Base-by-base conservation (phyloP, 805 yeast species). In the Ogataea pini region DNA sequence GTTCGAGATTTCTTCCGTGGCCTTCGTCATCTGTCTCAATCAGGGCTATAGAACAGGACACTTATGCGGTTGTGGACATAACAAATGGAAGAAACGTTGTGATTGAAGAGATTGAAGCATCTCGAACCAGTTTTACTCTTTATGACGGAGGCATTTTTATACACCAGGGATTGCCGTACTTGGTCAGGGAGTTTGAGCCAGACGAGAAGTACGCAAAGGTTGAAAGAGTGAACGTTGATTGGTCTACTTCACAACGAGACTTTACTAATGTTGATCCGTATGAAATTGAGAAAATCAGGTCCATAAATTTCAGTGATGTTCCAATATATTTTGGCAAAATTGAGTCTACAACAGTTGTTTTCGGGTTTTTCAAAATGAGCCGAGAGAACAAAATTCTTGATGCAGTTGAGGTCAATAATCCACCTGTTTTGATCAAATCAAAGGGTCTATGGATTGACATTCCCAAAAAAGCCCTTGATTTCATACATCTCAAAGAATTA, bases 381-480 rank as follows among this genome's bases (percentile, higher is more conserved):
- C 77, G 83, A 49, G 74, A 79, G 29, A 80, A 83, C 19, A 82
- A 87, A 53, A 87, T 94, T n/a, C 71, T 94, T 29, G 99, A 94
- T 68, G 91, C 95, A 0, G 91, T 91, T 10, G 97, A 92, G 58
- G 96, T 95, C 0, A 80, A 85, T 46, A 86, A 89, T 57, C 97
- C 97, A 0, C 97, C 97, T 0, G 80, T 86, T 1, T 65, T 73
- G 3, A 72, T 80, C 33, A 65, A 72, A 29, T 82, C 95, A 0
- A 85, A 86, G 52, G 99, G 99, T 0, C 73, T 92, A 29, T 94
- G 98, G 98, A 77, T 94, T 6, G 96, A 94, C 63, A 76, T 94
- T 1, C 96, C 97, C 0, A 61, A 65, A 3, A 59, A 60, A n/a
- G 87, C 89, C 0, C 60, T 91, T 12, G 82, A 81, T 1, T 51